Evolutionary conservation across 805 yeast genomes (phyloP).

Genomic region (Cyberlindnera maritima): DNA sequence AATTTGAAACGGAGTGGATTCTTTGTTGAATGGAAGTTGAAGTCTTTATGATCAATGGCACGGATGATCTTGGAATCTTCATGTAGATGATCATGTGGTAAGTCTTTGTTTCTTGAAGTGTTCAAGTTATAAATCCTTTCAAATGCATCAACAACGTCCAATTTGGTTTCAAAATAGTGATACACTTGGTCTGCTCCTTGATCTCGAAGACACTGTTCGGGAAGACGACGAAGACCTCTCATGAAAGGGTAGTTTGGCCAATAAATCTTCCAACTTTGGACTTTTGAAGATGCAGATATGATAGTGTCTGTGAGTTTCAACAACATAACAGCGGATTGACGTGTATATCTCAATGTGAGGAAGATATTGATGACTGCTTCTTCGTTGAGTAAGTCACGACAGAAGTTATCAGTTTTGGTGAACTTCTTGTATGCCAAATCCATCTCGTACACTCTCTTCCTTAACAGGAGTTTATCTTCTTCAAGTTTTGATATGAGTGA

Average conservation of each 20-base stretch:
- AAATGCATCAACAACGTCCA: constrained; percentile 45
- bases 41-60: constrained; percentile 42
- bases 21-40: constrained; percentile 37
- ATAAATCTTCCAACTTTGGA: constrained; percentile 32
- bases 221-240: constrained; percentile 40
- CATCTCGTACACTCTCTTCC: constrained; percentile 30
- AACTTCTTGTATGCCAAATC: constrained; percentile 36
- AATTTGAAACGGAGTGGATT: constrained; percentile 35
- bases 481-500: constrained; percentile 6
- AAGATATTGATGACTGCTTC: constrained; percentile 37
- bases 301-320: constrained; percentile 24
- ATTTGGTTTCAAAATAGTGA: constrained; percentile 40
- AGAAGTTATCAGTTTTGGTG: constrained; percentile 34
- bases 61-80: constrained; percentile 23
- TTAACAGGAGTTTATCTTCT: constrained; percentile 23
- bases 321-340: constrained; percentile 40
- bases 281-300: constrained; percentile 4
- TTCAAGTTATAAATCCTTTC: constrained; percentile 42
- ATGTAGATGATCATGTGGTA: not conserved
- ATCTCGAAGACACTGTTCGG: constrained; percentile 42
- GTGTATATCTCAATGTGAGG: constrained; percentile 37
- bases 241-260: constrained; percentile 38
- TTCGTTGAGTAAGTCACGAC: constrained; percentile 34
- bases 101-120: constrained; percentile 35
- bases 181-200: constrained; percentile 45